phyloP scores from a whole-genome alignment of 192 early-diverging fungal species.

The Coemansia asiatica region DNA sequence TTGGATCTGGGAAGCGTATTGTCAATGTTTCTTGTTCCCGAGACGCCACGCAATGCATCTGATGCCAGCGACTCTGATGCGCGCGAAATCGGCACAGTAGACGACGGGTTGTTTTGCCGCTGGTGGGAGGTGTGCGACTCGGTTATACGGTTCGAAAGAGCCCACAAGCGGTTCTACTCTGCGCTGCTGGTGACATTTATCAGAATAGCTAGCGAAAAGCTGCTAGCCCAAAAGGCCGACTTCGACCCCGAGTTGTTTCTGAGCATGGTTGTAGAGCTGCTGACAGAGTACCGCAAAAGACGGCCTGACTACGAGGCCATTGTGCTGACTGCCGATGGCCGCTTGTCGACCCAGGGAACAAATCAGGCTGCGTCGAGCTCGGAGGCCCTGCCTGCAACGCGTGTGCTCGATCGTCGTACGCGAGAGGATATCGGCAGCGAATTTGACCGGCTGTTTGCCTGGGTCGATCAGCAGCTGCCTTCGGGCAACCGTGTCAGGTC shows the following conservation, averaged over 20 bases:
- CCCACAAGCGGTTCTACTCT: constrained; percentile 27
- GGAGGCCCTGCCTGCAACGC: constrained; percentile 6
- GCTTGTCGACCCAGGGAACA: constrained; percentile 7
- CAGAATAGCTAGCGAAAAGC: constrained; percentile 43
- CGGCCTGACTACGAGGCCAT: constrained; percentile 56
- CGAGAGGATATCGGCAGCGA: constrained; percentile 58
- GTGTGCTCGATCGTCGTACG: constrained; percentile 35
- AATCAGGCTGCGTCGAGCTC: constrained; percentile 7
- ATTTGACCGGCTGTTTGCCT: constrained; percentile 56
- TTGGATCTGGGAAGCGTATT: constrained; percentile 50
- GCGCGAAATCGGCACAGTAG: constrained; percentile 40
- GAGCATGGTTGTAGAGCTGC: constrained; percentile 43
- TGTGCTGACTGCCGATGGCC: constrained; percentile 39
- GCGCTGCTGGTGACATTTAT: constrained; percentile 48
- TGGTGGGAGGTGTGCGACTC: constrained; percentile 55
- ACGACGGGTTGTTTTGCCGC: constrained; percentile 45
- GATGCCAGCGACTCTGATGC: constrained; percentile 26
- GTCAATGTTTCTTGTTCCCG: constrained; percentile 41
- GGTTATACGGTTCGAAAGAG: constrained; percentile 41
- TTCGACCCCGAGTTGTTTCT: constrained; percentile 55
- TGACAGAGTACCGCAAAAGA: constrained; percentile 56
- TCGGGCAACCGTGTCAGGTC: constrained; percentile 30
- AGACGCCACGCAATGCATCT: neutral
- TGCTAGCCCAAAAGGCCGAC: constrained; percentile 48
- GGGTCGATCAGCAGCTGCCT: constrained; percentile 56